phyloP scores from a whole-genome alignment of 2,329 filamentous ascomycete species.

The Zymoseptoria brevis region DNA sequence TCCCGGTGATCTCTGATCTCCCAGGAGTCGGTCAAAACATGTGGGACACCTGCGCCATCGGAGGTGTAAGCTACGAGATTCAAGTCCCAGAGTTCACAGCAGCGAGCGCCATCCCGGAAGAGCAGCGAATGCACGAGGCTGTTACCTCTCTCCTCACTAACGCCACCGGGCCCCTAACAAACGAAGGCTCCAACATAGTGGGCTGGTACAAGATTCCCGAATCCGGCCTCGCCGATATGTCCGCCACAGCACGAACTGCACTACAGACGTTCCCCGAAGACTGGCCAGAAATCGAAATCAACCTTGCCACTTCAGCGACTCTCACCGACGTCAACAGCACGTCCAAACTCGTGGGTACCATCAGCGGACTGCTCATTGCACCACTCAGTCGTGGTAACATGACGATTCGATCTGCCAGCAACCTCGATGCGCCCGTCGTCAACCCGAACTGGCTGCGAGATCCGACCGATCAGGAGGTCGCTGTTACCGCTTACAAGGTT shows the following conservation, averaged over 20 bases:
- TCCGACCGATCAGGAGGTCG: conserved; percentile 28
- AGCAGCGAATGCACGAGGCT: conserved; percentile 4
- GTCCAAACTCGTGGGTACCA: conserved; percentile 28
- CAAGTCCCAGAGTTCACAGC: conserved; percentile 7
- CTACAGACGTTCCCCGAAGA: conserved; percentile 23
- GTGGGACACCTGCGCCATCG: conserved; percentile 33
- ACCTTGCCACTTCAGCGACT: conserved; percentile 4
- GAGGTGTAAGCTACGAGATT: conserved; percentile 10
- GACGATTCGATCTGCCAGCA: conserved; percentile 25
- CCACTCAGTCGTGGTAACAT: conserved; percentile 32
- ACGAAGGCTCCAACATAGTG: conserved; percentile 12
- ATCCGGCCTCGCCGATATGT: conserved; percentile 12
- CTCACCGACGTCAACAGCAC: conserved; percentile 18
- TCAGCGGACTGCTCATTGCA: conserved; percentile 26
- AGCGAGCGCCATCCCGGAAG: conserved; percentile 3
- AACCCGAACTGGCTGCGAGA: conserved; percentile 33
- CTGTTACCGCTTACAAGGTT: conserved; percentile 28
- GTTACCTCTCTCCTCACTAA: conserved; percentile 11
- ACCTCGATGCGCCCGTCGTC: conserved; percentile 26
- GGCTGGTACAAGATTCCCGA: conserved; percentile 13
- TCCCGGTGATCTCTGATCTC: conserved; percentile 39
- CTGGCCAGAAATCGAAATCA: conserved; percentile 30
- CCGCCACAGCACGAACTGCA: conserved; percentile 1
- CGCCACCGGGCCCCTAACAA: conserved; percentile 18
- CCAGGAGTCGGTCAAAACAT: conserved; percentile 47